phyloP scores from a whole-genome alignment of 164 flowering plant genomes.

The Akebia trifoliata region DNA sequence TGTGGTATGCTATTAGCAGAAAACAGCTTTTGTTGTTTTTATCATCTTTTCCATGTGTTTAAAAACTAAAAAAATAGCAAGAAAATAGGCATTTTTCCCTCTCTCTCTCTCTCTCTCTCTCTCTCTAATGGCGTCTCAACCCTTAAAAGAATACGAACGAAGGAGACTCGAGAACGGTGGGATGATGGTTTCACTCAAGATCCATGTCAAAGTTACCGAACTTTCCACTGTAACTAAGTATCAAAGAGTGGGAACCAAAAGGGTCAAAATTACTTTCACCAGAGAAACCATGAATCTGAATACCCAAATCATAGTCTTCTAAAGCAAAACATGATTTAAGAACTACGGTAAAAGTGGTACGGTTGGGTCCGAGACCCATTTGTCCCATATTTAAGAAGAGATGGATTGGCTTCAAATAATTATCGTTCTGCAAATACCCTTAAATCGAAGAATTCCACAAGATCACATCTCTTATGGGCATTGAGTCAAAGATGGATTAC shows the following conservation, averaged over 20 bases:
- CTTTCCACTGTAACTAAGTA: constrained; percentile 47
- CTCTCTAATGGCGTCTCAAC: constrained; percentile 37
- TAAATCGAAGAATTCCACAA: constrained; percentile 7
- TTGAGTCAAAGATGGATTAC: background rate
- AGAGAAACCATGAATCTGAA: constrained; percentile 3
- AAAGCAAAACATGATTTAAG: background rate
- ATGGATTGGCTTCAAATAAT: background rate
- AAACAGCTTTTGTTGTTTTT: no score
- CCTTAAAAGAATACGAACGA: constrained; percentile 70
- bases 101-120: no score
- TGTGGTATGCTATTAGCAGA: no score
- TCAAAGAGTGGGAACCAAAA: constrained; percentile 40
- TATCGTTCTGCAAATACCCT: constrained; percentile 1
- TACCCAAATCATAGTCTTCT: constrained; percentile 3
- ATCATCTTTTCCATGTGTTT: no score
- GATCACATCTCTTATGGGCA: constrained; percentile 3
- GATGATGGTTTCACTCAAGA: constrained; percentile 64
- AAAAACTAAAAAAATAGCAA: no score
- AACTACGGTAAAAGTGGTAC: constrained; percentile 3
- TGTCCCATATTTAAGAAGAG: constrained; percentile 1
- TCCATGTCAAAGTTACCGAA: constrained; percentile 30
- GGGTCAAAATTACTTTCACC: constrained; percentile 26
- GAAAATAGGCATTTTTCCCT: no score
- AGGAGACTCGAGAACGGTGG: constrained; percentile 58
- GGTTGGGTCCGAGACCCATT: background rate